Conservation (phyloP, 2,329 filamentous ascomycete genomes). For the Nothophaeocryptopus gaeumannii region DNA sequence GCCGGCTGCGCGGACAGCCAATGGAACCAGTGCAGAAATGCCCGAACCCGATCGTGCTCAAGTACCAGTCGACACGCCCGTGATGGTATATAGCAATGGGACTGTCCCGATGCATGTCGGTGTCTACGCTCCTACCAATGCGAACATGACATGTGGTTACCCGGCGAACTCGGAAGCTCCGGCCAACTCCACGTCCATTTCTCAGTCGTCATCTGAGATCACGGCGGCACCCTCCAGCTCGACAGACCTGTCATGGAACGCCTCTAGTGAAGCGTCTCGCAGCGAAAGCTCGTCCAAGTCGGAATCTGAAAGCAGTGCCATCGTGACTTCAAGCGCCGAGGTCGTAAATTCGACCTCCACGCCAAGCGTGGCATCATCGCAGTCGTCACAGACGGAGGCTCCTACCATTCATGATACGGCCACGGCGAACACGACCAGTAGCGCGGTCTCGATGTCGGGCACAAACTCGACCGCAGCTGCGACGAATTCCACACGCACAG, state of each 20-base stretch:
- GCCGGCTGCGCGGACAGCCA: background rate
- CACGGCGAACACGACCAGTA: background rate
- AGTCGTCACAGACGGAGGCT: too few relatives aligned
- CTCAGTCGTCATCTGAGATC: too few relatives aligned
- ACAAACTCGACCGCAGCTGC: slow-evolving; percentile 1
- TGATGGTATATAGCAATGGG: slow-evolving; percentile 6
- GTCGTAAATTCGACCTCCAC: too few relatives aligned
- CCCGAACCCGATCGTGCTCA: background rate
- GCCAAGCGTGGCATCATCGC: too few relatives aligned
- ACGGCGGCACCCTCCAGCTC: too few relatives aligned
- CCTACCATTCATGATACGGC: background rate
- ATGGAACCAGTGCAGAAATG: background rate
- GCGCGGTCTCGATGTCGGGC: background rate
- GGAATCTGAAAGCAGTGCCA: too few relatives aligned
- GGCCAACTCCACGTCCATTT: background rate
- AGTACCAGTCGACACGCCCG: background rate
- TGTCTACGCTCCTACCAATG: slow-evolving; percentile 16
- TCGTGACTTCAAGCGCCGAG: too few relatives aligned
- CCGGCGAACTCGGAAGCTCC: background rate
- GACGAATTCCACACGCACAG: slow-evolving; percentile 11
- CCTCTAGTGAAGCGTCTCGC: too few relatives aligned
- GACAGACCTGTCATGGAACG: too few relatives aligned
- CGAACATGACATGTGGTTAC: slow-evolving; percentile 18
- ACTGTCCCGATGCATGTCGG: slow-evolving; percentile 12
- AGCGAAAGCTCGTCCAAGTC: too few relatives aligned